phyloP scores from a whole-genome alignment of 2,329 filamentous ascomycete species.

The Botrytis fragariae region DNA sequence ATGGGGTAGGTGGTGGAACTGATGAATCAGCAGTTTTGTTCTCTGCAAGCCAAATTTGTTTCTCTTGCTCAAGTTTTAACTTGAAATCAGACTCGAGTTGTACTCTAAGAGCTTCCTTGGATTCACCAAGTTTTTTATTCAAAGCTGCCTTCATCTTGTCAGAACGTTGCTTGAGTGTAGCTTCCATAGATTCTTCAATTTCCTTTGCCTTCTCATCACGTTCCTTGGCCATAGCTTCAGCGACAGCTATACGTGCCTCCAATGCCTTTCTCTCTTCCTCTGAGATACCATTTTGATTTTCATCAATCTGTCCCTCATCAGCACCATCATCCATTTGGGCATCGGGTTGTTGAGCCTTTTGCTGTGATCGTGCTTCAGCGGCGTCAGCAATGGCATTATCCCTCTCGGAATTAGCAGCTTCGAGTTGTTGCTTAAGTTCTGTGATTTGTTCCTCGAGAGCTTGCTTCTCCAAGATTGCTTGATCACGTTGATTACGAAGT shows the following conservation, averaged over 20 bases:
- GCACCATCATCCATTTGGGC: slow-evolving; percentile 47
- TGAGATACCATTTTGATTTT: slow-evolving; percentile 41
- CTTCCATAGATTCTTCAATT: slow-evolving; percentile 60
- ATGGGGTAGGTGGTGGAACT: slow-evolving; percentile 41
- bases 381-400: slow-evolving; percentile 47
- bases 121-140: slow-evolving; percentile 64
- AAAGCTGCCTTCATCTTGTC: slow-evolving; percentile 67
- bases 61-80: slow-evolving; percentile 59
- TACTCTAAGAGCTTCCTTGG: slow-evolving; percentile 51
- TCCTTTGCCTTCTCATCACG: slow-evolving; percentile 57
- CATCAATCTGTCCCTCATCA: slow-evolving; percentile 57
- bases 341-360: slow-evolving; percentile 33
- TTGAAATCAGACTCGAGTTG: slow-evolving; percentile 48
- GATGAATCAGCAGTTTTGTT: slow-evolving; percentile 37
- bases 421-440: slow-evolving; percentile 56
- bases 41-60: slow-evolving; percentile 60
- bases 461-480: slow-evolving; percentile 65
- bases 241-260: slow-evolving; percentile 59
- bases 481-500: slow-evolving; percentile 61
- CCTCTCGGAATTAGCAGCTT: slow-evolving; percentile 59
- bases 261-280: slow-evolving; percentile 60
- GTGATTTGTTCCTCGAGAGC: slow-evolving; percentile 63
- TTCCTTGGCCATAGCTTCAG: slow-evolving; percentile 61
- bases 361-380: slow-evolving; percentile 46
- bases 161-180: slow-evolving; percentile 61